These are phyloP conservation scores for Mortierella sp. DNA, from an alignment of 371 early-diverging fungal species.

Conservation along the genomic window DNA sequence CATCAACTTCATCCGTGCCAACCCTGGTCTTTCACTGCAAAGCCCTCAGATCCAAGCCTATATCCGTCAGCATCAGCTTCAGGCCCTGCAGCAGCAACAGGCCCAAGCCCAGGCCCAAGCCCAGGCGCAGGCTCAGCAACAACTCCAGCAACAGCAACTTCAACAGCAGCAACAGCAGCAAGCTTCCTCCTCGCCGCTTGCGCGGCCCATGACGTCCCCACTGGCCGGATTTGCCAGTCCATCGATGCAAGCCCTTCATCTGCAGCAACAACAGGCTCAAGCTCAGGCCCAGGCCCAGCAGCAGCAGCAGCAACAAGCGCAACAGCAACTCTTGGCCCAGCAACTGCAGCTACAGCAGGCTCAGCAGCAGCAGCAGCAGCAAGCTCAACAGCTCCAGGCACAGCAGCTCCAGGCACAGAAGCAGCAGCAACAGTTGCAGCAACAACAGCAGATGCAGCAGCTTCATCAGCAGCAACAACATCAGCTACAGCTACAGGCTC, in stretches of 20 bases:
- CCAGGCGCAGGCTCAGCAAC: slow-evolving; percentile 22
- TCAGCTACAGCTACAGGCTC: slow-evolving; percentile 59
- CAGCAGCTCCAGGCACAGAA: slow-evolving; percentile 49
- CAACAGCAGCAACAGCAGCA: slow-evolving; percentile 36
- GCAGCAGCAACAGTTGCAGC: slow-evolving; percentile 49
- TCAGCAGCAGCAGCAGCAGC: slow-evolving; percentile 27
- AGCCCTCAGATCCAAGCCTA: slow-evolving; percentile 36
- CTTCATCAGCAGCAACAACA: slow-evolving; percentile 58
- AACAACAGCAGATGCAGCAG: slow-evolving; percentile 59
- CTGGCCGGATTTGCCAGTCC: slow-evolving; percentile 53
- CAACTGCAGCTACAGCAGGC: slow-evolving; percentile 35
- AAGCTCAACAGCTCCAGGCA: slow-evolving; percentile 39
- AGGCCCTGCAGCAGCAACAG: slow-evolving; percentile 33
- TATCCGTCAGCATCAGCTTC: slow-evolving; percentile 39
- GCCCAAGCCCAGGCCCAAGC: slow-evolving; percentile 23
- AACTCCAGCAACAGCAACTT: slow-evolving; percentile 18
- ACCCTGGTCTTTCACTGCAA: slow-evolving; percentile 23
- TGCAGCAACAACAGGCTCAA: slow-evolving; percentile 33
- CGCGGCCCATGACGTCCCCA: slow-evolving; percentile 45
- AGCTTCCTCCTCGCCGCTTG: slow-evolving; percentile 47
- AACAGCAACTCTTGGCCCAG: slow-evolving; percentile 30
- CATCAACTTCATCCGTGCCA: slow-evolving; percentile 30
- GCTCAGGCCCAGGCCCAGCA: slow-evolving; percentile 29
- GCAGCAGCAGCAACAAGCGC: slow-evolving; percentile 22
- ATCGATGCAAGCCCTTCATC: slow-evolving; percentile 33